phyloP scores from a whole-genome alignment of 1,139 yeast genomes.

The Debaryomyces singareniensis region DNA sequence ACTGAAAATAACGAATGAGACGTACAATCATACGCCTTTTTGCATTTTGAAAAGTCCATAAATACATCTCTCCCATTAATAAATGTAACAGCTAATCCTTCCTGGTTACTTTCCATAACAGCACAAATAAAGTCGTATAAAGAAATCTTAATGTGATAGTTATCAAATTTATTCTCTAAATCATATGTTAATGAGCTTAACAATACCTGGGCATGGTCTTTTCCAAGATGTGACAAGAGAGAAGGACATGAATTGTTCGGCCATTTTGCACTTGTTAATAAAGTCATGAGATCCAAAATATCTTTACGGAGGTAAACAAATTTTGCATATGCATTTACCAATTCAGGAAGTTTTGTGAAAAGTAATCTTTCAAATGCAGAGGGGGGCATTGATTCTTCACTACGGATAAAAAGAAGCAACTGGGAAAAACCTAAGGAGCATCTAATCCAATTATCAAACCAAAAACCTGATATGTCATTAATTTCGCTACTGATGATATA shows the following conservation, averaged over 20 bases:
- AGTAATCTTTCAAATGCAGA: conserved; percentile 62
- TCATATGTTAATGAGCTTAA: conserved; percentile 55
- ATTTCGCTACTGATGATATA: conserved; percentile 33
- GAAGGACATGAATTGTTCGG: conserved; percentile 58
- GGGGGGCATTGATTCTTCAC: conserved; percentile 40
- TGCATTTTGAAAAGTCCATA: conserved; percentile 21
- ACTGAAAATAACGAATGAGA: conserved; percentile 43
- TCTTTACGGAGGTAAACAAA: conserved; percentile 42
- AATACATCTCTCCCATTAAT: conserved; percentile 64
- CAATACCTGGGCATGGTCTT: conserved; percentile 52
- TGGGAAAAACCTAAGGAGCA: conserved; percentile 36
- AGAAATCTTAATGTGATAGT: conserved; percentile 47
- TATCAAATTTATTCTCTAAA: conserved; percentile 54
- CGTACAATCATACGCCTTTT: conserved; percentile 13
- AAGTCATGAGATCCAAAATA: conserved; percentile 53
- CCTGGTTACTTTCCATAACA: conserved; percentile 73
- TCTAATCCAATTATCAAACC: conserved; percentile 39
- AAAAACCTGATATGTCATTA: conserved; percentile 35
- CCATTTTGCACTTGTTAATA: conserved; percentile 61
- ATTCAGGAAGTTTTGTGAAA: conserved; percentile 47
- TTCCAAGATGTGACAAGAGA: conserved; percentile 72
- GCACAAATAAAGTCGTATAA: conserved; percentile 72
- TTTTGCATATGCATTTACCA: conserved; percentile 56
- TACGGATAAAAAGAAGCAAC: conserved; percentile 48
- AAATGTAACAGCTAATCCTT: conserved; percentile 75